A percentile compares a stretch with the other conserved stretches of the same genome.
Evolutionary conservation across 2,329 filamentous ascomycete genomes (phyloP).

Genomic region (Boeremia lycopersici): DNA sequence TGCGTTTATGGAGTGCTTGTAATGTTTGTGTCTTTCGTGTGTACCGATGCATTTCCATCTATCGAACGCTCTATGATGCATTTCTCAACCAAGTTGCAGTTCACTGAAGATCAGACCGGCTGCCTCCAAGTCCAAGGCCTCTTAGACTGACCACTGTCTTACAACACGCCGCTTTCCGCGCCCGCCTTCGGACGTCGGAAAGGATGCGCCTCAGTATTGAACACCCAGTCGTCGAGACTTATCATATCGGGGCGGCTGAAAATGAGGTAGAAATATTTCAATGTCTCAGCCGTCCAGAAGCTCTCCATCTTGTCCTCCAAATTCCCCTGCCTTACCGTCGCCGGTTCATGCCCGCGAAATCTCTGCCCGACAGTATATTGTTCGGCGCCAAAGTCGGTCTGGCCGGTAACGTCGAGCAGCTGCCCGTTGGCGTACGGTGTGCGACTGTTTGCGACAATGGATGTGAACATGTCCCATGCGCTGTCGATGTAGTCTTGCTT

Average conservation of each 20-base stretch:
- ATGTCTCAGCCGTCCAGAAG: slow-evolving; percentile 58
- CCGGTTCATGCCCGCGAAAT: slow-evolving; percentile 2
- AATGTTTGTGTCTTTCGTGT: too few species aligned
- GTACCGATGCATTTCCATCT: not conserved
- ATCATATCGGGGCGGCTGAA: slow-evolving; percentile 53
- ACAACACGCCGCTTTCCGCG: not conserved
- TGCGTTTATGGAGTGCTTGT: too few species aligned
- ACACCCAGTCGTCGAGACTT: slow-evolving; percentile 55
- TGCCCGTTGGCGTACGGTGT: slow-evolving; percentile 53
- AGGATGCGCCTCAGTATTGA: slow-evolving; percentile 59
- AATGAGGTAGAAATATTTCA: slow-evolving; percentile 58
- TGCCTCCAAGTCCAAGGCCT: not conserved
- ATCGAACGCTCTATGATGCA: not conserved
- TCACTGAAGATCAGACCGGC: not conserved
- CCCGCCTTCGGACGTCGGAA: slow-evolving; percentile 43
- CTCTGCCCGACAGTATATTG: slow-evolving; percentile 2
- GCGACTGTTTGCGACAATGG: slow-evolving; percentile 47
- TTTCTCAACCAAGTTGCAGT: not conserved
- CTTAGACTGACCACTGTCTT: not conserved
- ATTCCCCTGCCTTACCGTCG: slow-evolving; percentile 17
- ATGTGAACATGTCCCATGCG: slow-evolving; percentile 57
- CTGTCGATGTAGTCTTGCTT: slow-evolving; percentile 52
- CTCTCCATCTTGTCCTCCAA: slow-evolving; percentile 48
- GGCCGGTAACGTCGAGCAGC: slow-evolving; percentile 50
- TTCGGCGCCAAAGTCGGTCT: slow-evolving; percentile 13